Conservation (phyloP, 2,329 filamentous ascomycete genomes). For the Aureobasidium sp. region DNA sequence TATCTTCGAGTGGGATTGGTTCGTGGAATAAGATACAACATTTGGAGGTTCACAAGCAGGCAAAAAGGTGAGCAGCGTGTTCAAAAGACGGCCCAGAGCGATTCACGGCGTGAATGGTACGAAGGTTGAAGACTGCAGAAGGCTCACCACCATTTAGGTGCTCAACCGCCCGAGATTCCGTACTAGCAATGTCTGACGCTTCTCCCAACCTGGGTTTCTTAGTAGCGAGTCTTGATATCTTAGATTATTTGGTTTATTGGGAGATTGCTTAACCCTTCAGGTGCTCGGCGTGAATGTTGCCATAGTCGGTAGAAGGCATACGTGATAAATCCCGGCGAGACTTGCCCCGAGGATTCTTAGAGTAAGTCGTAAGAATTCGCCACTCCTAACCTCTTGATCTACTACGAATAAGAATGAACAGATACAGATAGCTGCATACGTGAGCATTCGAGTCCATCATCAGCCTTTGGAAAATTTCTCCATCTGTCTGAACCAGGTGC, state of each 20-base stretch:
- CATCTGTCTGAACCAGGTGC: too few species aligned
- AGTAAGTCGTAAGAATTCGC: too few species aligned
- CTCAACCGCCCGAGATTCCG: background rate
- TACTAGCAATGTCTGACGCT: too few species aligned
- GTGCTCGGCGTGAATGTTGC: constrained; percentile 20
- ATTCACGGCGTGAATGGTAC: constrained; percentile 22
- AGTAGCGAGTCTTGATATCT: too few species aligned
- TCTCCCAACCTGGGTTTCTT: background rate
- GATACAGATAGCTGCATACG: too few species aligned
- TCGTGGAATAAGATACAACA: constrained; percentile 22
- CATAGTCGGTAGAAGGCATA: too few species aligned
- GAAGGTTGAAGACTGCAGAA: constrained; percentile 22
- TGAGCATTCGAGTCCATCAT: too few species aligned
- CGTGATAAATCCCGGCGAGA: too few species aligned
- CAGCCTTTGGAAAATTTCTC: too few species aligned
- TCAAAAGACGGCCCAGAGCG: constrained; percentile 23
- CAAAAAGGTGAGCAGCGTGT: constrained; percentile 18
- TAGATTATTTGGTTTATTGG: constrained; percentile 18
- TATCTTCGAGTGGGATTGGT: constrained; percentile 21
- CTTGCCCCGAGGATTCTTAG: too few species aligned
- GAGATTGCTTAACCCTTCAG: constrained; percentile 22
- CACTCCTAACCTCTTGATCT: too few species aligned
- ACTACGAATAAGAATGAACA: too few species aligned
- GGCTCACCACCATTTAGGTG: constrained; percentile 24
- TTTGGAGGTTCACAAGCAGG: constrained; percentile 16